Evolutionary conservation across 23 red algal species (phyloP).

Genomic region (Chondrus crispus): DNA sequence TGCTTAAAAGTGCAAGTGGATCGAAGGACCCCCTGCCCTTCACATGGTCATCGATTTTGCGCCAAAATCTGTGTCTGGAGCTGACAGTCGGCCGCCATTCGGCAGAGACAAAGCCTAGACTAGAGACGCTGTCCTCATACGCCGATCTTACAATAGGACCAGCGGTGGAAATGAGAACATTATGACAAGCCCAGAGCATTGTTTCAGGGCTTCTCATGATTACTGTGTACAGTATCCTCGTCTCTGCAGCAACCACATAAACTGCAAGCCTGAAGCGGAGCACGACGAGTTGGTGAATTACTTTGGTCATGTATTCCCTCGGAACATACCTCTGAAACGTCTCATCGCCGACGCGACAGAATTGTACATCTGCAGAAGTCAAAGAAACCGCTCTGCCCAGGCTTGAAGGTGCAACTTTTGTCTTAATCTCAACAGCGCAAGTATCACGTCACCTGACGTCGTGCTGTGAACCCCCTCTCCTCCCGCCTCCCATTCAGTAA

Average conservation of each 20-base stretch:
- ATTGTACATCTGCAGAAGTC: background rate
- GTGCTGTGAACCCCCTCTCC: background rate
- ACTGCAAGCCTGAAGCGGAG: background rate
- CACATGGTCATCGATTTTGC: background rate
- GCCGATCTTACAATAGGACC: background rate
- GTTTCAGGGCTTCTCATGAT: background rate
- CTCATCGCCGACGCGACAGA: background rate
- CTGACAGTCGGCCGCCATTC: background rate
- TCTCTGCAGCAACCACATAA: background rate
- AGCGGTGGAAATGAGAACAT: background rate
- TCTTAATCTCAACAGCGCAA: background rate
- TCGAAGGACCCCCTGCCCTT: background rate
- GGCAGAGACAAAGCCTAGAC: background rate
- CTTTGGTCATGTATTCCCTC: background rate
- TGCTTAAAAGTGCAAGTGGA: constrained; percentile 31
- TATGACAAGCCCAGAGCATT: background rate
- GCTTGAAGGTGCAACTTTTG: background rate
- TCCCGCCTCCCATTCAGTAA: background rate
- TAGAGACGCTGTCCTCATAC: background rate
- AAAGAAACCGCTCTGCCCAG: background rate
- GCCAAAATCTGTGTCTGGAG: background rate
- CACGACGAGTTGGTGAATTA: background rate
- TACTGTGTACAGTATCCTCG: background rate
- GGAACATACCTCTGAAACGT: background rate
- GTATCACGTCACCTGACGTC: background rate